Conservation (phyloP, 75 land plant species). For the Sequoia sempervirens region DNA sequence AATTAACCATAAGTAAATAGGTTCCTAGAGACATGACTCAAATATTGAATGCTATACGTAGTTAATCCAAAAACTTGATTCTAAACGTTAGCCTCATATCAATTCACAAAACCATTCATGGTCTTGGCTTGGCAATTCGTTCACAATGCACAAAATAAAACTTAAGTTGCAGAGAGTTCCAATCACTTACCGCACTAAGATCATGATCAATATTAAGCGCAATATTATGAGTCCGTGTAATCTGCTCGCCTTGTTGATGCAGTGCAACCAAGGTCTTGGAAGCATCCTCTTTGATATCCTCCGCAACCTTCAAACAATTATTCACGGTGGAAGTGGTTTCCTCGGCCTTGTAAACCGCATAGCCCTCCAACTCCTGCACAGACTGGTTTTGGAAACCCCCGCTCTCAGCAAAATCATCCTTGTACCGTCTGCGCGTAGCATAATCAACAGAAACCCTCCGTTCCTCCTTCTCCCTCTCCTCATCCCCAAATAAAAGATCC, state of each 20-base stretch:
- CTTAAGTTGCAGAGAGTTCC: neutral
- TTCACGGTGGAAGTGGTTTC: slow-evolving; percentile 43
- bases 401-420: slow-evolving; percentile 18
- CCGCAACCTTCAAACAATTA: slow-evolving; percentile 51
- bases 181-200: slow-evolving; percentile 34
- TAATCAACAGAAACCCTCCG: neutral
- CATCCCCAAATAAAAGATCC: neutral
- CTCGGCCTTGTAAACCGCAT: slow-evolving; percentile 50
- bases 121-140: neutral
- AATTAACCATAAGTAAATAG: neutral
- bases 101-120: neutral
- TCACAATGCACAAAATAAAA: neutral
- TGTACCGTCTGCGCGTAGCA: neutral
- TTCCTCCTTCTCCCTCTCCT: neutral
- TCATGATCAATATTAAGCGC: slow-evolving; percentile 1
- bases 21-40: neutral
- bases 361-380: slow-evolving; percentile 49
- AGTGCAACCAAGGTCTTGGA: slow-evolving; percentile 18
- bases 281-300: slow-evolving; percentile 56
- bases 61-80: neutral
- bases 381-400: slow-evolving; percentile 42
- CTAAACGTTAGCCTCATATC: neutral
- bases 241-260: no score
- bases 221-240: no score
- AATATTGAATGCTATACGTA: neutral